Percentiles rank a stretch among this genome's conserved stretches.
Conservation (phyloP, 176 grass and related monocot species). For the Miscanthus lutarioriparius region DNA sequence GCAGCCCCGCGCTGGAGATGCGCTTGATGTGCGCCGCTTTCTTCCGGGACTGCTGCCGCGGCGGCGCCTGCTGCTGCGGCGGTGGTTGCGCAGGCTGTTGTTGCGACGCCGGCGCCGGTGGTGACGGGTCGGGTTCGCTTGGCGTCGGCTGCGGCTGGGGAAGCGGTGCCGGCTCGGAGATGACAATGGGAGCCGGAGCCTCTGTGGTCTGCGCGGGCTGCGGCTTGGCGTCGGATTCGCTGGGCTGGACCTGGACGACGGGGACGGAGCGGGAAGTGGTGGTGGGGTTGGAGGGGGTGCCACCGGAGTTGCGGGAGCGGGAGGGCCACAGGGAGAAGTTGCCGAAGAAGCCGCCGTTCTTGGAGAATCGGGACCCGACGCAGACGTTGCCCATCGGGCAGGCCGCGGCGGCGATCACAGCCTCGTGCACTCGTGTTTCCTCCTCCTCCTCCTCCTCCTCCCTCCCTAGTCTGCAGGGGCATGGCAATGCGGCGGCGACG, state of each 20-base stretch:
- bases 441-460: background rate
- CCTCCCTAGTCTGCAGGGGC: background rate
- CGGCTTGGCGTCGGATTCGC: conserved; percentile 16
- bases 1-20: conserved; percentile 53
- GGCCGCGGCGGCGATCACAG: background rate
- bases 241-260: conserved; percentile 42
- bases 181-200: conserved; percentile 34
- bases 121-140: background rate
- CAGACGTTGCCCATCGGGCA: conserved; percentile 61
- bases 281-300: conserved; percentile 26
- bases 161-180: conserved; percentile 36
- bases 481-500: conserved; percentile 36
- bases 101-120: background rate
- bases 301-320: background rate
- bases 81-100: background rate
- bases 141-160: background rate
- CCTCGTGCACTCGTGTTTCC: background rate
- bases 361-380: conserved; percentile 38
- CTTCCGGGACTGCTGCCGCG: conserved; percentile 27
- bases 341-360: conserved; percentile 45
- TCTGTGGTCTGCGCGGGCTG: background rate
- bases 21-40: conserved; percentile 55
- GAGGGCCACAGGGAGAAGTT: conserved; percentile 40
- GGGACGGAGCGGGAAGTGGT: conserved; percentile 48
- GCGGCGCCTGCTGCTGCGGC: conserved; percentile 19